Evolutionary conservation across 805 yeast species (phyloP), one percentile per base, ranked within the genome.

Genomic region (Jamesozyma spencerorum): DNA sequence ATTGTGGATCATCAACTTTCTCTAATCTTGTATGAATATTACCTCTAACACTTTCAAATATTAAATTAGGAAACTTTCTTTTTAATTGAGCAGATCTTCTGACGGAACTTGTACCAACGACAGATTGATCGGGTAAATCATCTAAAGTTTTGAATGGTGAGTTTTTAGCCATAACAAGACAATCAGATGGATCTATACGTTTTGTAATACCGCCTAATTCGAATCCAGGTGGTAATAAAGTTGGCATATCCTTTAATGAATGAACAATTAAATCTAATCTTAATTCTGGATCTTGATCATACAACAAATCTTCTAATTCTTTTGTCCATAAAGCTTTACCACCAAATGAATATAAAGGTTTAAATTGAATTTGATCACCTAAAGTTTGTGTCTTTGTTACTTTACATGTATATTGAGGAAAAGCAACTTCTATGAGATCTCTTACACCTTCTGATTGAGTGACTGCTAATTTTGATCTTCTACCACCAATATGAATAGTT

Each of bases 251-350:
- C 61, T 92, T 92, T 50, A 92, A 70, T 3, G 95, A 85, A 60
- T 92, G 97, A 30, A 90, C 97, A 56, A 92, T 81, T 63, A 90
- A 66, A 59, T 92, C 97, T 37, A 90, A 69, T 62, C 78, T 71
- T 39, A 82, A 79, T 50, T 69, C 78, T 15, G 65, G 69, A 22
- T 81, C 88, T 19, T 77, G 70, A 35, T 72, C 68, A 48, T 82
- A 71, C 31, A 90, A 66, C 37, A 87, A 65, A 18, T 79, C 79
- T 63, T 92, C 98, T 42, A 92, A 70, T 63, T 92, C 98, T 57
- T 85, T 84, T 2, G 98, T 92, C 98, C 98, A 92, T 18, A 92
- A 62, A 0, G 96, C 78, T 60, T 92, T 92, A 19, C 98, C 98
- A 33, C 97, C 97, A 64, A 92, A 92, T 3, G 95, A 76, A 62